Percentiles rank a stretch among this genome's conserved stretches.
These are phyloP conservation scores for Suillus lakei DNA, from an alignment of 768 basidiomycete species.

Conservation along the genomic window DNA sequence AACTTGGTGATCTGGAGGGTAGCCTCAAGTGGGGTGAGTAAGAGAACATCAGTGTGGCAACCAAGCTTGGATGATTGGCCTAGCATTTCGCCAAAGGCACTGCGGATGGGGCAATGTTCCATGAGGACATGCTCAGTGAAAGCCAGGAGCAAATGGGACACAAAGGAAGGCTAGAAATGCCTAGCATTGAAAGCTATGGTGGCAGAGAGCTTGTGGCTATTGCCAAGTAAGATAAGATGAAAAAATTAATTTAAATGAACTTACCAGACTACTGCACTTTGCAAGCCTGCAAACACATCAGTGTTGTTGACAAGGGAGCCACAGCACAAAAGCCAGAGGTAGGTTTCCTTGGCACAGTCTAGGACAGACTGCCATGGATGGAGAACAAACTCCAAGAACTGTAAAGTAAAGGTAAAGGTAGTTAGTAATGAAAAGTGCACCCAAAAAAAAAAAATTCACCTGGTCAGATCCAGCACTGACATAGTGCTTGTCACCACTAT, in stretches of 20 bases:
- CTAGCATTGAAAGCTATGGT: not conserved
- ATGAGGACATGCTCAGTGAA: not conserved
- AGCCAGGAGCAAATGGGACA: not conserved
- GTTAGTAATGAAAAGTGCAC: not conserved
- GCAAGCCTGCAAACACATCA: not conserved
- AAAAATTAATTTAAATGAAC: not conserved
- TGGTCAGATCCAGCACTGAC: not conserved
- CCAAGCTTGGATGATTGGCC: not conserved
- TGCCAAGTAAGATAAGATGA: not conserved
- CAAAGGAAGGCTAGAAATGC: not conserved
- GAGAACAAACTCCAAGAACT: not conserved
- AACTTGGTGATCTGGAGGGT: not conserved
- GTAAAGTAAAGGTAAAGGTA: not conserved
- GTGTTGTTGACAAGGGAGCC: not conserved
- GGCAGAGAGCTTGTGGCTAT: not conserved
- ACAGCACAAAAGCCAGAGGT: not conserved
- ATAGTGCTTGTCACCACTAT: not conserved
- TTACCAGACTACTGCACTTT: not conserved
- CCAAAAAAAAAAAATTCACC: not conserved
- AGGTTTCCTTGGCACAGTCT: not conserved
- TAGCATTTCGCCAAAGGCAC: not conserved
- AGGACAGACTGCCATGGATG: not conserved
- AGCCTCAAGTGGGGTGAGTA: not conserved
- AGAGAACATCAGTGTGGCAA: not conserved
- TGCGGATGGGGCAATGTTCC: not conserved